These are phyloP conservation scores for Panus rudis DNA, from an alignment of 768 basidiomycete genomes.

Conservation along the genomic window DNA sequence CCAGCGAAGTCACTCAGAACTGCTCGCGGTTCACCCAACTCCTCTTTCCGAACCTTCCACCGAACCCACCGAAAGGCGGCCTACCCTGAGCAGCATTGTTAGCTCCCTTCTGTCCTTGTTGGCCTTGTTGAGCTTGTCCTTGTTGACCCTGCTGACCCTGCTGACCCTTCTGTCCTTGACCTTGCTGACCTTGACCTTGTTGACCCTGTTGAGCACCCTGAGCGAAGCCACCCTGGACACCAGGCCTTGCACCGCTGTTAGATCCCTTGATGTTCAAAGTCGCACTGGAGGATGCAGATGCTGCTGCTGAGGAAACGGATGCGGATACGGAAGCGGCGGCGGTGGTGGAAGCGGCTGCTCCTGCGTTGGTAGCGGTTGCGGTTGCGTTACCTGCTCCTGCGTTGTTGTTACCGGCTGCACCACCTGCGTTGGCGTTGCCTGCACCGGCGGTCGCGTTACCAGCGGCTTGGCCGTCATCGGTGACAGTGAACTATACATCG, in stretches of 20 bases:
- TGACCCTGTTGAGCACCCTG: neutral
- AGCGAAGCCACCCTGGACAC: neutral
- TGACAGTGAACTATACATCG: conserved; percentile 3
- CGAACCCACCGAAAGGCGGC: too few species aligned
- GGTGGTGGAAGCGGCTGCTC: conserved; percentile 1
- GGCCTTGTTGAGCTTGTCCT: too few species aligned
- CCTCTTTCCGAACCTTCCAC: too few species aligned
- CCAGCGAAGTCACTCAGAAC: too few species aligned
- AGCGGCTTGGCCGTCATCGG: neutral
- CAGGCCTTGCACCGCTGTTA: conserved; percentile 1
- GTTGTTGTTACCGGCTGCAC: conserved; percentile 2
- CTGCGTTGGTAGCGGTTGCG: conserved; percentile 1
- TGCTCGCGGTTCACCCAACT: too few species aligned
- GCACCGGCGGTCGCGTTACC: neutral
- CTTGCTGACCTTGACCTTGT: neutral
- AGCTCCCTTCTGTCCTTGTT: too few species aligned
- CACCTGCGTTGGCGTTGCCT: neutral
- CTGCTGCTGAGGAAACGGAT: neutral
- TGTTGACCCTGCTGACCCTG: too few species aligned
- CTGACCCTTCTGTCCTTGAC: too few species aligned
- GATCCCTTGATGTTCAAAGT: conserved; percentile 1
- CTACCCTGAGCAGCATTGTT: too few species aligned
- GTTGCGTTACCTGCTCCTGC: conserved; percentile 3
- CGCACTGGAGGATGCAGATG: conserved; percentile 2
- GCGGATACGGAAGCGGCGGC: conserved; percentile 1